Evolutionary conservation across 768 basidiomycete genomes (phyloP).

Genomic region (Boletellus ananiceps): DNA sequence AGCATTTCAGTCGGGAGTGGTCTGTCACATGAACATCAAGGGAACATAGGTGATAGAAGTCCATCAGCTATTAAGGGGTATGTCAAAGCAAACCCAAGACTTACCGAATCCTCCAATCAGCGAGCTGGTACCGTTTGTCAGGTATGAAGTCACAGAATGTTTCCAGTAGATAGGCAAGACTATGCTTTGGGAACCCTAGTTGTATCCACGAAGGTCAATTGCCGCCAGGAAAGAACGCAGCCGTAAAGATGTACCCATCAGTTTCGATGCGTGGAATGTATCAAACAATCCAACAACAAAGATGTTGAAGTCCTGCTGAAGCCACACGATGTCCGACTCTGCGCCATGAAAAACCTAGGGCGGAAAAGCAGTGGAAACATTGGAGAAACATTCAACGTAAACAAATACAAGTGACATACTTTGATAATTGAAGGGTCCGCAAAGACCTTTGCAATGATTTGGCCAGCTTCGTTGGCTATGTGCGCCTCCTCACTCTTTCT

Average conservation of each 20-base stretch:
- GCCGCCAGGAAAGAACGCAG: not conserved
- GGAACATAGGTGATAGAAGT: not conserved
- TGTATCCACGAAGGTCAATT: not conserved
- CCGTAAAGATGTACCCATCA: slow-evolving; percentile 49
- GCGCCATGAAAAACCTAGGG: slow-evolving; percentile 89
- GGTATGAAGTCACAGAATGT: slow-evolving; percentile 87
- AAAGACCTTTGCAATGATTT: slow-evolving; percentile 52
- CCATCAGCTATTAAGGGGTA: not conserved
- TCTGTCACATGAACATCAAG: slow-evolving; percentile 25
- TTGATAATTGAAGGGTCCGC: slow-evolving; percentile 83
- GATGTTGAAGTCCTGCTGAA: slow-evolving; percentile 92
- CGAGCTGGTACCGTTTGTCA: slow-evolving; percentile 94
- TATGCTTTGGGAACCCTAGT: slow-evolving; percentile 77
- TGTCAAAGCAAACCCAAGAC: slow-evolving; percentile 12
- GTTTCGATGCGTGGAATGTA: slow-evolving; percentile 90
- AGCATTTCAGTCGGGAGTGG: slow-evolving; percentile 89
- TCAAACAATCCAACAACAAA: slow-evolving; percentile 97
- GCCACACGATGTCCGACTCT: slow-evolving; percentile 90
- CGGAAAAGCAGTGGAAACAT: not conserved
- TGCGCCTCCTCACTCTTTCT: slow-evolving; percentile 10
- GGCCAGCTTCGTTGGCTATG: slow-evolving; percentile 31
- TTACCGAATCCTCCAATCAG: slow-evolving; percentile 94
- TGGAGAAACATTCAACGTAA: not conserved
- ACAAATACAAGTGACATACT: slow-evolving; percentile 36
- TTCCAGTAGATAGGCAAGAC: slow-evolving; percentile 77